Base-by-base conservation (phyloP, 129 eudicot species). In the Tagetes patula region DNA sequence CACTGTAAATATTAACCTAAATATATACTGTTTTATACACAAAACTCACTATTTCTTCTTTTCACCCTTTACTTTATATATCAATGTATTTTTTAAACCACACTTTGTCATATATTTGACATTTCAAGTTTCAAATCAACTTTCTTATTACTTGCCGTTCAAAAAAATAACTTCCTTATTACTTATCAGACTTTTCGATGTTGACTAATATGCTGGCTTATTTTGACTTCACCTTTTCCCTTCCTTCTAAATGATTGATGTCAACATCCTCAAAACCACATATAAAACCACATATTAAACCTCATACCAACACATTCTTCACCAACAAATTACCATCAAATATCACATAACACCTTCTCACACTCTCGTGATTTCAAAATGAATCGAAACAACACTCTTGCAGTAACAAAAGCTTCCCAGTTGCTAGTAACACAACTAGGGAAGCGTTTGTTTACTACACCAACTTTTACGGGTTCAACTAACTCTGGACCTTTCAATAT, bases 381-480 rank as follows among this genome's bases (percentile, higher is more conserved):
- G 84, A 84, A 80, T 20, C 73, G 73, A 37, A 69, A 70, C 36
- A 14, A 53, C 41, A 38, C 42, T 4, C 31, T 40, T 14, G 62
- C 53, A 11, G 67, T 39, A 13, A 48, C 75, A 71, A 80, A 77
- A 56, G 61, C 75, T 67, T 80, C 87, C 6, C 71, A 70, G 48
- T 62, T 80, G 75, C 80, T 84, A 1, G 30, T 84, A 33, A 42
- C 10, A 64, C 85, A 76, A 42, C 77, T 83, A 13, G 69, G 64
- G 32, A 38, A 49, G 2, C 80, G 77, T 68, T 52, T 80, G 48
- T 69, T 60, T 62, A 32, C 73, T 59, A 75, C 79, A 1, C 49
- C 73, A 32, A 27, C 42, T 68, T 48, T 70, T 11, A 38, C 77
- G 12, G 43, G 43, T 60, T 60, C 43, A 11, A 3, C 3, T 10